A percentile compares a stretch with the other conserved stretches of the same genome.
phyloP scores from a whole-genome alignment of 345 rosid genomes.

The Barbarea vulgaris region DNA sequence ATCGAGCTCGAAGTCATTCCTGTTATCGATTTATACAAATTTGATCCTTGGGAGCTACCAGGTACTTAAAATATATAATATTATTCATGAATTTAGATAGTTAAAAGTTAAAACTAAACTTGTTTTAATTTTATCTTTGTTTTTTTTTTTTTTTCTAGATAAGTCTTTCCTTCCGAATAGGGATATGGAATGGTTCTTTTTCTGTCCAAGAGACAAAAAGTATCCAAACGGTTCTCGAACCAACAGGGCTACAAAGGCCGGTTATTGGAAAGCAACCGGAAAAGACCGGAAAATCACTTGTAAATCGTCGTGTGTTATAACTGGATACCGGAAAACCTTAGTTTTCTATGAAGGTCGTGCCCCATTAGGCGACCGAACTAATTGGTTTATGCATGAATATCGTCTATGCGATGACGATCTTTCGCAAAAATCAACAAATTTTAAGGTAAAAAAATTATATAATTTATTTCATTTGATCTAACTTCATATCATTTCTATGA shows the following conservation, averaged over 20 bases:
- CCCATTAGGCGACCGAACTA: conserved; percentile 35
- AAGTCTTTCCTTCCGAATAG: conserved; percentile 80
- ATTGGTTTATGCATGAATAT: conserved; percentile 43
- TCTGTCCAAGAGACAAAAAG: conserved; percentile 40
- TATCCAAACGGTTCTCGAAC: conserved; percentile 39
- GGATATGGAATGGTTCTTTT: conserved; percentile 69
- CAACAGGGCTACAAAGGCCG: conserved; percentile 40
- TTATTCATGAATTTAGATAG: neutral
- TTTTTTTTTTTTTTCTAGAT: conserved; percentile 40
- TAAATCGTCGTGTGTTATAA: conserved; percentile 11
- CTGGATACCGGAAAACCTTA: conserved; percentile 35
- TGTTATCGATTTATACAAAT: conserved; percentile 78
- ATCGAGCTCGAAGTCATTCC: conserved; percentile 92
- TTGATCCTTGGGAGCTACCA: conserved; percentile 96
- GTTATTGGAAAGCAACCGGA: conserved; percentile 44
- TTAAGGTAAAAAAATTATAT: conserved; percentile 45
- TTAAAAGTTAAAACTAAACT: neutral
- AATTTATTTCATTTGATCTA: neutral
- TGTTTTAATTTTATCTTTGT: neutral
- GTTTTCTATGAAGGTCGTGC: conserved; percentile 42
- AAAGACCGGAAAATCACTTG: conserved; percentile 48
- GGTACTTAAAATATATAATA: no score
- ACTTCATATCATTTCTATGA: neutral
- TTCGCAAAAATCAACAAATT: conserved; percentile 52
- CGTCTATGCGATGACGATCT: conserved; percentile 32